Conservation (phyloP, 768 basidiomycete genomes). For the Suillus subalutaceus region DNA sequence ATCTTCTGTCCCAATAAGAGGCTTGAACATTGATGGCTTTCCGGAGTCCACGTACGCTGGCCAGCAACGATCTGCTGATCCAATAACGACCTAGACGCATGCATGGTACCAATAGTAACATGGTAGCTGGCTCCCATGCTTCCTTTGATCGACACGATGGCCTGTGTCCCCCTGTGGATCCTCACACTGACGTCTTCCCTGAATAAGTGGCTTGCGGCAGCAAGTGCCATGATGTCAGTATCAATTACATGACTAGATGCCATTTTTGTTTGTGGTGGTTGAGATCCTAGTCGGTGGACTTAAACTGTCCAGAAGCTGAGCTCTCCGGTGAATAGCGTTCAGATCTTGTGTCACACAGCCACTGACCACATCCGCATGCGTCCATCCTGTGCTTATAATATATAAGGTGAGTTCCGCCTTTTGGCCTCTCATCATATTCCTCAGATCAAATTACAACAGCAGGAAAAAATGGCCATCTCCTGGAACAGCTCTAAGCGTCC, state of each 20-base stretch:
- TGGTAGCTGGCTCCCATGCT: neutral
- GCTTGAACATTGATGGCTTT: neutral
- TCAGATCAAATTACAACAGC: neutral
- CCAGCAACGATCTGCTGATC: no score
- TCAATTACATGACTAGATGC: neutral
- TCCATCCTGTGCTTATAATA: neutral
- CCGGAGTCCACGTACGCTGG: neutral
- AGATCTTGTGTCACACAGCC: neutral
- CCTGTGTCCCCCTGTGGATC: neutral
- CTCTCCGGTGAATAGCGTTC: neutral
- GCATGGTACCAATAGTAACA: neutral
- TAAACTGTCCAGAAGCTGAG: neutral
- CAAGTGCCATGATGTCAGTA: neutral
- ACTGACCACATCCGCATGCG: no score
- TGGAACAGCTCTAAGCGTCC: neutral
- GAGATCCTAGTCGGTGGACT: neutral
- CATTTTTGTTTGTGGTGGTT: neutral
- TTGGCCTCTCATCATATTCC: neutral
- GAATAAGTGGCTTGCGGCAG: neutral
- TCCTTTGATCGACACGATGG: neutral
- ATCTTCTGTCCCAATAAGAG: neutral
- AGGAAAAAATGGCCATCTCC: neutral
- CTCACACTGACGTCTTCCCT: neutral
- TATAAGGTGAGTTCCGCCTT: neutral
- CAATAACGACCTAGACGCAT: neutral